Conservation (phyloP, 2,329 filamentous ascomycete species). For the Fusarium sp. region DNA sequence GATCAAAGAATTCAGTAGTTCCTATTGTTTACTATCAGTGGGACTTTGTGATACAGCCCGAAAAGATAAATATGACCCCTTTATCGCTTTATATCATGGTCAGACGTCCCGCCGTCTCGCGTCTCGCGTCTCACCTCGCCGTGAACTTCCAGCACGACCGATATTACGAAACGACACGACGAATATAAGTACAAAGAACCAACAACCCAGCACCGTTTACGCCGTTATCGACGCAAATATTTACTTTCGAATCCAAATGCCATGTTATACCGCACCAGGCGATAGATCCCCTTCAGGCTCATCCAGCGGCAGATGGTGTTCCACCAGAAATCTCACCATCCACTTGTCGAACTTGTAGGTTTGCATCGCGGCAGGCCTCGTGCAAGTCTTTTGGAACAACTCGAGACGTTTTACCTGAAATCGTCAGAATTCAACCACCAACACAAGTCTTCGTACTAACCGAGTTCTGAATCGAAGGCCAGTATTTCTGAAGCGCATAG, state of each 20-base stretch:
- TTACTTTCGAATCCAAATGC: background rate
- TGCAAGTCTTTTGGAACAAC: background rate
- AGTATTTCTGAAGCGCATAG: slow-evolving; percentile 2
- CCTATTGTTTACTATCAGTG: background rate
- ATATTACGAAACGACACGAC: background rate
- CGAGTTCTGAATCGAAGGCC: slow-evolving; percentile 2
- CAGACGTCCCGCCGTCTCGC: background rate
- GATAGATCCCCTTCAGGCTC: background rate
- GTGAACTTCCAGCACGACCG: background rate
- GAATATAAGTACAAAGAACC: too few species aligned
- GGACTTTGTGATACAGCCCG: background rate
- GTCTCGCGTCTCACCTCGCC: background rate
- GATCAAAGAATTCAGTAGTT: background rate
- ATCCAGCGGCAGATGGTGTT: slow-evolving; percentile 1
- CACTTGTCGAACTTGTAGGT: slow-evolving; percentile 8
- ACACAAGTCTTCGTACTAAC: background rate
- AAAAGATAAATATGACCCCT: background rate
- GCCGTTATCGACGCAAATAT: background rate
- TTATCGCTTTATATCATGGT: background rate
- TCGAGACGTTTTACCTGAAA: background rate
- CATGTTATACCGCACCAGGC: background rate
- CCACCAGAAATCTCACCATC: slow-evolving; percentile 11
- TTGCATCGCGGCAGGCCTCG: background rate
- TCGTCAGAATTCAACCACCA: background rate
- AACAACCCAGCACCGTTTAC: fast-evolving